phyloP scores from a whole-genome alignment of 306 rosid species.

The Albizia julibrissin region DNA sequence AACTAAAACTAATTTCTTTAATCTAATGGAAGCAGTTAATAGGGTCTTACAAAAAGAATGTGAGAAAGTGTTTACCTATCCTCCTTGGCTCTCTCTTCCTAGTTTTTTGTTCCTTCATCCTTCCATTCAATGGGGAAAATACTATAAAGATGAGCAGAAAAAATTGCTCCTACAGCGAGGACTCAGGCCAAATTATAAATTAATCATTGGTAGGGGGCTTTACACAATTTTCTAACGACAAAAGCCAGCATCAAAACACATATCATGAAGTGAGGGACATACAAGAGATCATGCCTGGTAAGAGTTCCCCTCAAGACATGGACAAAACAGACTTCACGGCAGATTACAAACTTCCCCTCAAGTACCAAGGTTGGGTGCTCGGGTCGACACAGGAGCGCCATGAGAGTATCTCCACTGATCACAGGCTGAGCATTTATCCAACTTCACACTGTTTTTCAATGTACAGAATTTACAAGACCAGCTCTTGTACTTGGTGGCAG shows the following conservation, averaged over 20 bases:
- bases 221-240: background rate
- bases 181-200: background rate
- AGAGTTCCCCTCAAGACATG: background rate
- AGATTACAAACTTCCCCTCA: background rate
- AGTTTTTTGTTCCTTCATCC: too few species aligned
- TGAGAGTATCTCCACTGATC: slow-evolving; percentile 80
- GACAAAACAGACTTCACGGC: background rate
- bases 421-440: slow-evolving; percentile 68
- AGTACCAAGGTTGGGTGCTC: slow-evolving; percentile 23
- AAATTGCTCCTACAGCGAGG: background rate
- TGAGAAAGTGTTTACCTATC: too few species aligned
- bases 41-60: background rate
- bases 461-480: slow-evolving; percentile 78
- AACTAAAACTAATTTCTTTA: too few species aligned
- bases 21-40: background rate
- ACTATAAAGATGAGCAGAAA: background rate
- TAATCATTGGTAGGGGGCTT: background rate
- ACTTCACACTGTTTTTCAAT: slow-evolving; percentile 55
- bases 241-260: background rate
- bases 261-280: background rate
- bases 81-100: background rate
- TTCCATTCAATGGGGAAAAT: too few species aligned
- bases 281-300: background rate
- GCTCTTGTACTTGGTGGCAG: slow-evolving; percentile 46
- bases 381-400: slow-evolving; percentile 48